These are phyloP conservation scores for Grigorovia yakushimaensis DNA, from an alignment of 805 yeast genomes.

Conservation along the genomic window DNA sequence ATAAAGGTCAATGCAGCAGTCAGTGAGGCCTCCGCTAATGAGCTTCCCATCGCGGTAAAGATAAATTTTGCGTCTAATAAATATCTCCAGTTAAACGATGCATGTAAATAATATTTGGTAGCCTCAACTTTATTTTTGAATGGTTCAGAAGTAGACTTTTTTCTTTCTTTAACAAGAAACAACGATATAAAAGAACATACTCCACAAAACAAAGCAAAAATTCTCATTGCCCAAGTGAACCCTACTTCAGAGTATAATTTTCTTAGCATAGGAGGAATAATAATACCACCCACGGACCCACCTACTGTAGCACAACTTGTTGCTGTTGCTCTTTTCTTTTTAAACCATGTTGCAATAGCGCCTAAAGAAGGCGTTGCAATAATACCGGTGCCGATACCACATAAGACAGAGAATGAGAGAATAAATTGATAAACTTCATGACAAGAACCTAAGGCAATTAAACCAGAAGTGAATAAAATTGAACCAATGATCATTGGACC, in stretches of 20 bases:
- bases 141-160: constrained; percentile 23
- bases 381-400: constrained; percentile 52
- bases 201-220: constrained; percentile 39
- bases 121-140: constrained; percentile 30
- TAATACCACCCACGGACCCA: constrained; percentile 48
- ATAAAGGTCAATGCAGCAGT: constrained; percentile 40
- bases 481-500: constrained; percentile 38
- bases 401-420: constrained; percentile 44
- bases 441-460: constrained; percentile 48
- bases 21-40: constrained; percentile 39
- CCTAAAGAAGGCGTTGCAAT: constrained; percentile 54
- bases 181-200: constrained; percentile 30
- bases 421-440: constrained; percentile 49
- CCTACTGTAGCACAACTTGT: constrained; percentile 42
- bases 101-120: constrained; percentile 20
- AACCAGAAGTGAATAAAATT: constrained; percentile 38
- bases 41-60: constrained; percentile 34
- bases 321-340: constrained; percentile 47
- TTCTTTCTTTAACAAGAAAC: constrained; percentile 34
- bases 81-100: constrained; percentile 26
- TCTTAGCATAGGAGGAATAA: constrained; percentile 46
- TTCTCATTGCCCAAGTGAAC: constrained; percentile 51
- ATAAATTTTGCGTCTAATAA: constrained; percentile 37
- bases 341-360: constrained; percentile 59
- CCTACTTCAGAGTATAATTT: constrained; percentile 42